These are phyloP conservation scores for Thermothielavioides terrestris DNA, from an alignment of 495 filamentous ascomycete genomes.

Conservation along the genomic window DNA sequence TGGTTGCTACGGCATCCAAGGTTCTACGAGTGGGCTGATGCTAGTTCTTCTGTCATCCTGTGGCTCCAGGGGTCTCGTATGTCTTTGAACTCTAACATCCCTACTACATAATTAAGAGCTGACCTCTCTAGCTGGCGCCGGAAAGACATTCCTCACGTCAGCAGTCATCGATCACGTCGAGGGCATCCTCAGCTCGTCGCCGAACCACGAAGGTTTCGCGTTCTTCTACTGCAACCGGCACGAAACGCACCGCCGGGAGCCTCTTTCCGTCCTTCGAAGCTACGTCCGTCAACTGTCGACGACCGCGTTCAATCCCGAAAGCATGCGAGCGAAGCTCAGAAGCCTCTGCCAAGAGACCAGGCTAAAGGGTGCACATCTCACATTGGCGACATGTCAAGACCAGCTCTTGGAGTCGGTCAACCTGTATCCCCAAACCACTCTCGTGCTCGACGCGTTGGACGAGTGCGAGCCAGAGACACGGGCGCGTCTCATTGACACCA, in stretches of 20 bases:
- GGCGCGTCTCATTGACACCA: slow-evolving; percentile 6
- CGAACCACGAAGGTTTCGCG: slow-evolving; percentile 26
- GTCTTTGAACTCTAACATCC: background rate
- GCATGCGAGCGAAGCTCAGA: slow-evolving; percentile 13
- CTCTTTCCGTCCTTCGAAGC: slow-evolving; percentile 29
- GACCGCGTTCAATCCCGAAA: background rate
- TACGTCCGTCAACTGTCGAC: slow-evolving; percentile 33
- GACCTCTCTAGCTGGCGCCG: slow-evolving; percentile 19
- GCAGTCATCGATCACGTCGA: slow-evolving; percentile 26
- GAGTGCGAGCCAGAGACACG: slow-evolving; percentile 19
- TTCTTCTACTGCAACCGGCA: slow-evolving; percentile 37
- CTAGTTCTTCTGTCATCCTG: slow-evolving; percentile 5
- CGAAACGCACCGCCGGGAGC: slow-evolving; percentile 22
- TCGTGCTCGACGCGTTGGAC: slow-evolving; percentile 24
- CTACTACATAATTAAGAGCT: background rate
- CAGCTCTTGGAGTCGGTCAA: slow-evolving; percentile 17
- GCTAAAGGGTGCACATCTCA: slow-evolving; percentile 14
- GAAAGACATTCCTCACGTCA: slow-evolving; percentile 33
- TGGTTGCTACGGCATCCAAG: slow-evolving; percentile 12
- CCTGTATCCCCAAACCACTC: slow-evolving; percentile 16
- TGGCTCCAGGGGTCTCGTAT: slow-evolving; percentile 14
- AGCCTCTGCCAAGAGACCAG: slow-evolving; percentile 2
- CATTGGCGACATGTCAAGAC: slow-evolving; percentile 19
- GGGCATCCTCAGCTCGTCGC: slow-evolving; percentile 1
- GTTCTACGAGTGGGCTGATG: slow-evolving; percentile 11